Conservation (phyloP, 805 yeast species). For the Myxozyma neglecta region DNA sequence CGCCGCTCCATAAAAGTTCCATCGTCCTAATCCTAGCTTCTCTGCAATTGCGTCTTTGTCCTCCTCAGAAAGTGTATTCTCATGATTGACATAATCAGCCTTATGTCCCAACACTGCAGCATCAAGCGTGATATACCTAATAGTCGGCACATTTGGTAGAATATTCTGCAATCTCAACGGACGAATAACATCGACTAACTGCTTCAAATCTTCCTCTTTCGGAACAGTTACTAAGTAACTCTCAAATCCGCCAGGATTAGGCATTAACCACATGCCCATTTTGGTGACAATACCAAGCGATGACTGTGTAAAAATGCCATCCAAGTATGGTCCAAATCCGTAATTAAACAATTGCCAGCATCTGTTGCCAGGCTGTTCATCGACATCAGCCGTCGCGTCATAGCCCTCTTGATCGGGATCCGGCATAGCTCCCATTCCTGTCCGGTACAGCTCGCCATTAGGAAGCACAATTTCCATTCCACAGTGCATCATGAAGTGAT, state of each 20-base stretch:
- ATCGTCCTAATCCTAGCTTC: constrained; percentile 10
- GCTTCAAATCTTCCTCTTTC: constrained; percentile 3
- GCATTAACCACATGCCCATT: constrained; percentile 14
- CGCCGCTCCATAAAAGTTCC: constrained; percentile 16
- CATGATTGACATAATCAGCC: constrained; percentile 2
- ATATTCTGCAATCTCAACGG: constrained; percentile 9
- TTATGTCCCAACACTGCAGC: constrained; percentile 4
- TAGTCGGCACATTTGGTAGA: constrained; percentile 12
- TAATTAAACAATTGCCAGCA: constrained; percentile 11
- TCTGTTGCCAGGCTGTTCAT: constrained; percentile 6
- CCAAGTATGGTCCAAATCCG: constrained; percentile 11
- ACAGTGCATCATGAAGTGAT: constrained; percentile 10
- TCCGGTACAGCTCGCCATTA: constrained; percentile 6
- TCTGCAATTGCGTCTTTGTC: background rate
- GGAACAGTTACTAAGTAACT: constrained; percentile 8
- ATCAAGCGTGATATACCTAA: constrained; percentile 7
- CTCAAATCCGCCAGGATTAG: constrained; percentile 14
- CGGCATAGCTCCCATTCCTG: constrained; percentile 15
- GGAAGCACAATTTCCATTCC: constrained; percentile 13
- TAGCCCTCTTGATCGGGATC: constrained; percentile 6
- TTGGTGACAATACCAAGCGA: constrained; percentile 12
- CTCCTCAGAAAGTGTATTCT: constrained; percentile 1
- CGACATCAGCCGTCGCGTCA: background rate
- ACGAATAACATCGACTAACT: constrained; percentile 4
- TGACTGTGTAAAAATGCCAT: constrained; percentile 10